phyloP scores from a whole-genome alignment of 2,329 filamentous ascomycete species.

The Penicillium sp. region DNA sequence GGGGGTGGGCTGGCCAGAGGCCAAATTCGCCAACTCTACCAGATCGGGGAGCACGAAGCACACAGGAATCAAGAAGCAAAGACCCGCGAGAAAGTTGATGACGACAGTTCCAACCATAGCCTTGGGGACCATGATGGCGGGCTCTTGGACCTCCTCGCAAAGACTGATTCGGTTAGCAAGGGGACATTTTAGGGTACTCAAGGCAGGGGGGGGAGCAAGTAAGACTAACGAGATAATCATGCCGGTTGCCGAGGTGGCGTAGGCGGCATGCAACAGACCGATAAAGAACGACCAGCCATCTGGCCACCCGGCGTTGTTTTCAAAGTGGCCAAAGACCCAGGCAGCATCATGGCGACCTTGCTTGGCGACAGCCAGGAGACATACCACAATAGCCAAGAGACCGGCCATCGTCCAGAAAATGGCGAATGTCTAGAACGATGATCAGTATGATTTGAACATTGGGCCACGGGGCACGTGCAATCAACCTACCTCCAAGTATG shows the following conservation, averaged over 20 bases:
- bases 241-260: slow-evolving; percentile 68
- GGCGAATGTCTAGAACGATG: slow-evolving; percentile 68
- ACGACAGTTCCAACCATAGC: slow-evolving; percentile 67
- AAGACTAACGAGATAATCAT: slow-evolving; percentile 72
- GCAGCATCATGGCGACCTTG: slow-evolving; percentile 62
- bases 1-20: slow-evolving; percentile 71
- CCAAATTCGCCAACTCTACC: slow-evolving; percentile 58
- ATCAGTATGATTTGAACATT: neutral
- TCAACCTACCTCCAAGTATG: slow-evolving; percentile 63
- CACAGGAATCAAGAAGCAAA: slow-evolving; percentile 68
- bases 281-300: slow-evolving; percentile 70
- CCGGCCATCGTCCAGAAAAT: slow-evolving; percentile 68
- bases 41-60: slow-evolving; percentile 72
- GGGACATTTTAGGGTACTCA: neutral
- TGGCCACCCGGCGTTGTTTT: slow-evolving; percentile 67
- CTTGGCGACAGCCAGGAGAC: slow-evolving; percentile 67
- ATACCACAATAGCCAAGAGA: slow-evolving; percentile 63
- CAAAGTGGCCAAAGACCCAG: slow-evolving; percentile 56
- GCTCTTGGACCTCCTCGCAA: slow-evolving; percentile 67
- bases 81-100: slow-evolving; percentile 62
- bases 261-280: slow-evolving; percentile 63
- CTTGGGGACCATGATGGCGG: slow-evolving; percentile 64
- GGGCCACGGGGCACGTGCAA: slow-evolving; percentile 48
- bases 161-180: slow-evolving; percentile 41
- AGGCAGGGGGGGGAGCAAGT: neutral